A percentile compares a stretch with the other conserved stretches of the same genome.
Evolutionary conservation across 192 early-diverging fungal genomes (phyloP).

Genomic region (Coemansia sp.): DNA sequence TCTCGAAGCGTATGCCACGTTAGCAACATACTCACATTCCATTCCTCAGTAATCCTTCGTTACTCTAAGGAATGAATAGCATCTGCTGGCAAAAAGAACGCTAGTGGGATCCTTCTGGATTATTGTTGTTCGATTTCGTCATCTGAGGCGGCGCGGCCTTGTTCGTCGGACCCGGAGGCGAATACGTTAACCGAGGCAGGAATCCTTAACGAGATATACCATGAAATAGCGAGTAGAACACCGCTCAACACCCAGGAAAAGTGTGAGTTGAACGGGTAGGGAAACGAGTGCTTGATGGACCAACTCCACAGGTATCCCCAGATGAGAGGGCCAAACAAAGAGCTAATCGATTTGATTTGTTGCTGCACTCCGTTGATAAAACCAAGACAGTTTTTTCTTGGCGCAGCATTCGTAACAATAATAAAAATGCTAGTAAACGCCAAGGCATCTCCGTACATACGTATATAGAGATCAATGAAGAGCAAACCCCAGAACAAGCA

Average conservation of each 20-base stretch:
- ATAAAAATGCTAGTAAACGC: too few species aligned
- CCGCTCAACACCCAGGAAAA: slow-evolving; percentile 32
- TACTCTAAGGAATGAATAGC: too few species aligned
- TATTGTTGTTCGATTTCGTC: neutral
- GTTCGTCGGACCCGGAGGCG: slow-evolving; percentile 14
- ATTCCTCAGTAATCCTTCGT: too few species aligned
- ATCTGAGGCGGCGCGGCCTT: neutral
- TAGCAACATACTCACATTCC: too few species aligned
- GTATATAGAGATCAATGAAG: too few species aligned
- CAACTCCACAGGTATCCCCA: too few species aligned
- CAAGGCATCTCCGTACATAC: too few species aligned
- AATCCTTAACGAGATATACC: slow-evolving; percentile 11
- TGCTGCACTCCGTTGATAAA: neutral
- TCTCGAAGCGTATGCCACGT: too few species aligned
- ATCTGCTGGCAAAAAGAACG: too few species aligned
- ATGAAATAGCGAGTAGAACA: neutral
- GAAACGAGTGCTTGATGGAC: too few species aligned
- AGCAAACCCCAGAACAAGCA: too few species aligned
- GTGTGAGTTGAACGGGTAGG: too few species aligned
- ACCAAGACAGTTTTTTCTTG: neutral
- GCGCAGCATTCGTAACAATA: neutral
- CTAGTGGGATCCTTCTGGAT: neutral
- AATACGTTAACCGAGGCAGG: slow-evolving; percentile 37
- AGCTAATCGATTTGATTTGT: slow-evolving; percentile 1
- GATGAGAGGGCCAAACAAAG: neutral